These are phyloP conservation scores for Thuja plicata DNA, from an alignment of 83 land plant species.

Conservation along the genomic window DNA sequence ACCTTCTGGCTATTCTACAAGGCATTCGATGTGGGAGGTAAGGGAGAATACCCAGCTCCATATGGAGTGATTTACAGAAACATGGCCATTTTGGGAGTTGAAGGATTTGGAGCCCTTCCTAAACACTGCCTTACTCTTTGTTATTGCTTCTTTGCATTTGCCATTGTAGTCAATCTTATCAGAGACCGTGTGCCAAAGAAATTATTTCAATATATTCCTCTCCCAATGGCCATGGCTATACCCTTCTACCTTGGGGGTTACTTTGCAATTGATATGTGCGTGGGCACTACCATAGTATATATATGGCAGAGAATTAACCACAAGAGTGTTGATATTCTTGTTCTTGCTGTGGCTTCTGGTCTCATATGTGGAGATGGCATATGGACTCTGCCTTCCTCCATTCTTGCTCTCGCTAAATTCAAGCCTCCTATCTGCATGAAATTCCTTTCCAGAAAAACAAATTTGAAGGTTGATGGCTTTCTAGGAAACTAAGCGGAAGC, in stretches of 20 bases:
- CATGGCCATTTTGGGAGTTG: conserved; percentile 50
- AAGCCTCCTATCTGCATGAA: conserved; percentile 57
- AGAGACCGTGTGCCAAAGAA: conserved; percentile 24
- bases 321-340: conserved; percentile 17
- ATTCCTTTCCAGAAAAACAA: conserved; percentile 28
- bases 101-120: conserved; percentile 42
- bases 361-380: conserved; percentile 57
- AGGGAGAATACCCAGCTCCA: conserved; percentile 40
- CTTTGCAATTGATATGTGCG: conserved; percentile 55
- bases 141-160: conserved; percentile 34
- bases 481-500: background rate
- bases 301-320: conserved; percentile 32
- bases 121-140: conserved; percentile 36
- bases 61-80: conserved; percentile 35
- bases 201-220: conserved; percentile 27
- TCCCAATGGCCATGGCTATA: conserved; percentile 66
- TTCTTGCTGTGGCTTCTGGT: conserved; percentile 55
- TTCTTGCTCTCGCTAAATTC: conserved; percentile 35
- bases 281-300: conserved; percentile 40
- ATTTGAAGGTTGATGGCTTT: background rate
- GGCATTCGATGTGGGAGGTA: conserved; percentile 37
- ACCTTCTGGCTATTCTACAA: conserved; percentile 59
- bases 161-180: conserved; percentile 21
- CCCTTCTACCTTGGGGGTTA: conserved; percentile 58
- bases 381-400: conserved; percentile 39